Evolutionary conservation across 306 rosid species (phyloP), one percentile per base, ranked within the genome.

Genomic region (Trifolium pratense): DNA sequence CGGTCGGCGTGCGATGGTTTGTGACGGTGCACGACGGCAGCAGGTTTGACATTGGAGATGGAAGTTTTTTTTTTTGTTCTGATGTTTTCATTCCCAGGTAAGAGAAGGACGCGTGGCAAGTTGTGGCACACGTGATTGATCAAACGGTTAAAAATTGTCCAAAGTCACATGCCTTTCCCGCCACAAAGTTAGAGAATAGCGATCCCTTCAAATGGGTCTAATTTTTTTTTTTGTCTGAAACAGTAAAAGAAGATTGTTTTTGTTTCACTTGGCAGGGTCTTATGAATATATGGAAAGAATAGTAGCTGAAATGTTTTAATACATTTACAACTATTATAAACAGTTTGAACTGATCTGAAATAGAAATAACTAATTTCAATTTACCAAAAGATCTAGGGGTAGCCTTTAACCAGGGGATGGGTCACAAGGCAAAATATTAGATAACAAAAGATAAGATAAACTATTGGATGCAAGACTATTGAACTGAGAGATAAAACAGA

Each of bases 181-280:
- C n/a, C n/a, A n/a, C n/a, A n/a, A n/a, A n/a, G n/a, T n/a, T n/a
- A n/a, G n/a, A n/a, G n/a, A n/a, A n/a, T n/a, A n/a, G n/a, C n/a
- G n/a, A n/a, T n/a, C n/a, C n/a, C 46, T 72, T 75, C 63, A 25
- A 69, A 61, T 75, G 69, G 15, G 62, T n/a, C 73, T 5, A 13
- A 26, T 26, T 26, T 26, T 39, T 32, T 68, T 66, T 23, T 64
- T 23, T 45, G 51, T 57, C n/a, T 48, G 59, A 61, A 65, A 37
- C 29, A 40, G 45, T 40, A 40, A 40, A 40, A 10, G 14, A 14
- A 6, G 48, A 56, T 23, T 36, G 43, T 29, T 46, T 62, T 78
- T 70, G 73, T 70, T 64, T 59, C 39, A 43, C 63, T 55, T 29
- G 31, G 58, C 15, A 11, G 11, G 21, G 65, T 65, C 70, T 64